Base-by-base conservation (phyloP, 495 filamentous ascomycete species). In the Xylaria telfairii region DNA sequence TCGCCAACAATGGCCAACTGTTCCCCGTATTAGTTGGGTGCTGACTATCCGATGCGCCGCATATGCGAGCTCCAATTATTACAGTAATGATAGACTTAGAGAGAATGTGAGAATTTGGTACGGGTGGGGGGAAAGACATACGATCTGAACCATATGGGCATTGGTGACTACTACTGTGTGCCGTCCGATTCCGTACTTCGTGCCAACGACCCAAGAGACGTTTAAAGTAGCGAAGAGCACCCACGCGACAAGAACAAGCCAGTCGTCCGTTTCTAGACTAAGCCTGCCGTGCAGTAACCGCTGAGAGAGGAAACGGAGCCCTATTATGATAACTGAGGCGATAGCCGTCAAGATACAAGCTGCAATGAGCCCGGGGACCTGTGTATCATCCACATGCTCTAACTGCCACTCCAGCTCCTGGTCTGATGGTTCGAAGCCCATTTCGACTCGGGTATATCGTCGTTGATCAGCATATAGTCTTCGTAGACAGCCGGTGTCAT, bases 241-340 rank as follows among this genome's bases (percentile, higher is more conserved):
- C 65, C 71, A 59, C 47, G 65, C 66, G n/a, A 72, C 39, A 21
- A 73, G 17, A 24, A 74, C 12, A 24, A 77, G 39, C 65, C 68
- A 66, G 49, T 74, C 72, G n/a, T 66, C 34, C 13, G 59, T 17
- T 3, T 70, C 67, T n/a, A 73, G 42, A 24, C 13, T 46, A 9
- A 73, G 56, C 12, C 56, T 63, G 15, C 63, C 47, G 24, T 46
- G 56, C 5, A 47, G 28, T 56, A 73, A 32, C 10, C 61, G 34
- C 42, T 63, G 68, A 24, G 72, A 70, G 9, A 44, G 44, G n/a
- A 73, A 34, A 46, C 72, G 67, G 6, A 73, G 30, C 5, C 32
- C 39, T 19, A 72, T 12, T 19, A 74, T 62, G 19, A 57, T 39
- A 19, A 32, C 17, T 24, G 72, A 71, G 32, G 44, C 61, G n/a